Base-by-base conservation (phyloP, 306 rosid species). In the Quercus suber region DNA sequence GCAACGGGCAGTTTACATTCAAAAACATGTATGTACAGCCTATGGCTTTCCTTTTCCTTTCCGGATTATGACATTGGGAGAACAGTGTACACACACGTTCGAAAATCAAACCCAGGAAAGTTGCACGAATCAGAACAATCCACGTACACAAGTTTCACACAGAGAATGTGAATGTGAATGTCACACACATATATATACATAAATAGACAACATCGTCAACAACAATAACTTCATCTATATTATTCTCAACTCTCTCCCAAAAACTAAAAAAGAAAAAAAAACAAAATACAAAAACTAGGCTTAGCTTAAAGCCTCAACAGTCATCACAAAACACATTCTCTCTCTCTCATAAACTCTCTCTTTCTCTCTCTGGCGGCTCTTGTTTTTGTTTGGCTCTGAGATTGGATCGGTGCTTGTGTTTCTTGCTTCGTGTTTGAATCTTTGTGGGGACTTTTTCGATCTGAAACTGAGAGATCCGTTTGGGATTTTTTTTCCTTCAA, bases 281-380 rank as follows among this genome's bases (percentile, higher is more conserved):
- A 3, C 8, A 17, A 65, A 15, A 67, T 23, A 21, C 17, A 72
- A 79, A 60, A 76, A 82, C 57, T 43, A 41, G 57, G 83, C 78
- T 78, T 75, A 75, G 79, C 87, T 83, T 81, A 84, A 84, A 83
- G 87, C 84, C 89, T 71, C 88, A 83, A 88, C 86, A 41, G 53
- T 49, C 53, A 49, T 49, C 79, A 75, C 19, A 81, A 41, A 41
- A 41, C 84, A 70, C 84, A 70, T 31, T 74, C 73, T 78, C 73
- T 56, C 28, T 57, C n/a, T 60, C 73, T 67, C 19, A 55, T 6
- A 35, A 35, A 35, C 45, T 58, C 43, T 45, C 76, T 71, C 31
- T 2, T 31, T 19, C 79, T 81, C 79, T 84, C 80, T 83, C 88
- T 90, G 94, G 95, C 91, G 91, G 95, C 93, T 87, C 87, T 82